Evolutionary conservation across 1,284 basidiomycete genomes (phyloP), one percentile per base, ranked within the genome.

Genomic region (Apiotrichum gamsii): DNA sequence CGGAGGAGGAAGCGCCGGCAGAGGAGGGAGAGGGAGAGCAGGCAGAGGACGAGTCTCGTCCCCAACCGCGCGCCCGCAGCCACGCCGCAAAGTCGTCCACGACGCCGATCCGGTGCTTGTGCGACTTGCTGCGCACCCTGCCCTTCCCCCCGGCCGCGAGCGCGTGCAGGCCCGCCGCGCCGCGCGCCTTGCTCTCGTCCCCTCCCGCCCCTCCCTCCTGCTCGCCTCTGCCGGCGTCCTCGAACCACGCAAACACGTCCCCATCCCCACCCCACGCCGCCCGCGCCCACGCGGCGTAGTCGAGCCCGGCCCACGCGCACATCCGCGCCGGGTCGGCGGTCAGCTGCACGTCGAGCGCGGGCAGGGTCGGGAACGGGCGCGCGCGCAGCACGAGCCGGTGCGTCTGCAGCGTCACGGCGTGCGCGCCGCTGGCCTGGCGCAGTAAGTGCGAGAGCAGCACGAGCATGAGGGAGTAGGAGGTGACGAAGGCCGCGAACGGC

Each of bases 241-340:
- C 35, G 19, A 51, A 34, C 49, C 44, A 46, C 18, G 23, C 23
- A 11, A 31, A 51, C 29, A 51, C 15, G 24, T 42, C 49, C 8
- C 42, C 43, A 15, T 18, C 5, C 16, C 18, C 37, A 5, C 11
- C 33, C 13, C 10, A 33, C 8, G 5, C 11, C 20, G 32, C 16
- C 0, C 6, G 3, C 8, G 4, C 8, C 49, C 44, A 47, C 20
- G 29, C 18, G 19, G 19, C 38, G n/a, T 47, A 47, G 41, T 38
- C 55, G 11, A 65, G 45, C 2, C 65, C 67, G 5, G 66, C 44
- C 54, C 58, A 69, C 2, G 33, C 46, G 40, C 59, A 63, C 10
- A 69, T 43, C 19, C 40, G 53, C 11, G 16, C 34, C 1, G 62
- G 42, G n/a, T 49, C 52, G 4, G 39, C 18, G 24, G 59, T 60